Evolutionary conservation across 2,329 filamentous ascomycete species (phyloP).

Genomic region (Graphiopsis chlorocephala): DNA sequence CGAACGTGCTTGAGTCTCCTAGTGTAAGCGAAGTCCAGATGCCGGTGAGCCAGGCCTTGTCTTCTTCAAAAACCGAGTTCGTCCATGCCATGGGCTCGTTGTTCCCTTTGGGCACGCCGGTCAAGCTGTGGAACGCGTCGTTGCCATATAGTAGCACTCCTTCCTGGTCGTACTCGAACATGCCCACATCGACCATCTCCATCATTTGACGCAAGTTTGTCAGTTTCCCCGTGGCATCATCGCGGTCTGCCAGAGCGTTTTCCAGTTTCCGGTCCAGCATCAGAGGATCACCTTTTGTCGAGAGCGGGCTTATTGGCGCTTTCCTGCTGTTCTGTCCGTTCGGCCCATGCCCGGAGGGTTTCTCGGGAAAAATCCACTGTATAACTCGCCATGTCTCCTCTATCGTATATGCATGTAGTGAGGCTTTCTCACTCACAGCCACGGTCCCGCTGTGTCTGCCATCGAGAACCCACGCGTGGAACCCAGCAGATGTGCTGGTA

Average conservation of each 20-base stretch:
- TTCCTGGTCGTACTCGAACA: conserved; percentile 23
- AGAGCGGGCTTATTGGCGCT: background rate
- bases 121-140: conserved; percentile 22
- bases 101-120: conserved; percentile 18
- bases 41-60: conserved; percentile 19
- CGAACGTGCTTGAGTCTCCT: background rate
- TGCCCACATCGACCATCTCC: conserved; percentile 25
- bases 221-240: conserved; percentile 18
- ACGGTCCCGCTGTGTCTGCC: background rate
- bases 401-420: conserved; percentile 18
- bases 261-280: conserved; percentile 7
- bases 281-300: background rate
- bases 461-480: background rate
- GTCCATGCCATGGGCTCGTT: conserved; percentile 14
- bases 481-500: background rate
- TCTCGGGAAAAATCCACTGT: conserved; percentile 16
- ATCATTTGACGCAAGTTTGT: conserved; percentile 20
- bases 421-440: background rate
- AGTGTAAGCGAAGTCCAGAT: background rate
- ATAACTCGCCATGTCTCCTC: conserved; percentile 19
- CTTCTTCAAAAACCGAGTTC: conserved; percentile 22
- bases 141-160: conserved; percentile 24
- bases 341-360: background rate
- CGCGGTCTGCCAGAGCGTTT: conserved; percentile 18
- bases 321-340: background rate